Evolutionary conservation across 345 rosid genomes (phyloP).

Genomic region (Sapria himalayana): DNA sequence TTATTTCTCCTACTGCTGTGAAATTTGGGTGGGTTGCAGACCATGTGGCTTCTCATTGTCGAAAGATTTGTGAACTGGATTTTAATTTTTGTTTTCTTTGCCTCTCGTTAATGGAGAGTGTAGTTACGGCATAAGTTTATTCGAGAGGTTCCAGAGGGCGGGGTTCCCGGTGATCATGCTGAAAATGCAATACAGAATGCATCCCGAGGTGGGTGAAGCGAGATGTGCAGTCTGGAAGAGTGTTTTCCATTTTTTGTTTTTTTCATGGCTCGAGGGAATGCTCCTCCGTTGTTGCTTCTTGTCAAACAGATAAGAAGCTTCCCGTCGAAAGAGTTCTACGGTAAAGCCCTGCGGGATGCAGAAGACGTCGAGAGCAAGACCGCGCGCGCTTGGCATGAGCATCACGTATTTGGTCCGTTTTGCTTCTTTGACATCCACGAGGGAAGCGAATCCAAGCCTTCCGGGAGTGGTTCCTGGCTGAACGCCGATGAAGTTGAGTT

Average conservation of each 20-base stretch:
- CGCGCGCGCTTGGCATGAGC: conserved; percentile 58
- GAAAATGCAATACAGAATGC: conserved; percentile 89
- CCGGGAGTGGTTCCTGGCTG: conserved; percentile 70
- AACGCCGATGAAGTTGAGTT: conserved; percentile 74
- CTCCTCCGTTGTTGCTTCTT: too few relatives aligned
- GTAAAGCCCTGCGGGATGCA: conserved; percentile 66
- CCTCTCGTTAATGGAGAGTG: conserved; percentile 6
- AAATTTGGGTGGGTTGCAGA: conserved; percentile 78
- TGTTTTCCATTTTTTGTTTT: too few relatives aligned
- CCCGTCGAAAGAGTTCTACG: conserved; percentile 76
- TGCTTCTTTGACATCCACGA: conserved; percentile 73
- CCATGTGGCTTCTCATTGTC: too few relatives aligned
- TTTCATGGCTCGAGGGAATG: too few relatives aligned
- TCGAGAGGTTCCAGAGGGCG: conserved; percentile 86
- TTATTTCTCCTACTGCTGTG: conserved; percentile 63
- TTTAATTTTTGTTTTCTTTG: conserved; percentile 5
- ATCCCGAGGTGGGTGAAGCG: conserved; percentile 52
- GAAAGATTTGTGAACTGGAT: too few relatives aligned
- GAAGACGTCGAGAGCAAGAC: conserved; percentile 43
- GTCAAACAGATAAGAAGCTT: conserved; percentile 55
- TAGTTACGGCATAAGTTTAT: conserved; percentile 85
- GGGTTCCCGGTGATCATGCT: conserved; percentile 92
- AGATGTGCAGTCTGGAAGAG: too few relatives aligned
- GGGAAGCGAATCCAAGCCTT: conserved; percentile 69
- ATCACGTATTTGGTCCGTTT: conserved; percentile 78